phyloP scores from a whole-genome alignment of 208 protist genomes.

The Trypanosoma rangeli region DNA sequence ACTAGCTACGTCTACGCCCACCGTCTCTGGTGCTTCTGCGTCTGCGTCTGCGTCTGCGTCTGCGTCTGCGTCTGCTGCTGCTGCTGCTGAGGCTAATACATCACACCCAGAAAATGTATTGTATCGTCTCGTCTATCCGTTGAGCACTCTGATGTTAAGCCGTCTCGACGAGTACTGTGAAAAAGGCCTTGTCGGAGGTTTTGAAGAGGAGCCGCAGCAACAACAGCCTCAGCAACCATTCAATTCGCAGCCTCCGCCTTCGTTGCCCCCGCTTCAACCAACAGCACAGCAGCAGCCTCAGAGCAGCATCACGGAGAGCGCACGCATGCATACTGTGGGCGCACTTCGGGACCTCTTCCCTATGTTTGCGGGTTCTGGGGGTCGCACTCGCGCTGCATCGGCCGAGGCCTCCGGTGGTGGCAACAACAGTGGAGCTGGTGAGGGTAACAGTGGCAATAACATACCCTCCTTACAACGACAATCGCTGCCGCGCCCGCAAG shows the following conservation, averaged over 20 bases:
- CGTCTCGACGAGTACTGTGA: constrained; percentile 32
- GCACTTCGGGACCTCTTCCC: background rate
- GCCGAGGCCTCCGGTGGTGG: background rate
- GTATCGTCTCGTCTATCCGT: constrained; percentile 38
- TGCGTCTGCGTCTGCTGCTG: background rate
- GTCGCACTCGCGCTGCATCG: background rate
- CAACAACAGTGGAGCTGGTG: background rate
- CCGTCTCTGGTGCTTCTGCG: too few relatives aligned
- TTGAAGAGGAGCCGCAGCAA: constrained; percentile 6
- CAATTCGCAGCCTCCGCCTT: background rate
- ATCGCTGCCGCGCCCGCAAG: background rate
- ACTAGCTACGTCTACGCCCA: too few relatives aligned
- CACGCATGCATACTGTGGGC: background rate
- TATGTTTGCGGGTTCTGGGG: background rate
- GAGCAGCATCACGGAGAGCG: background rate
- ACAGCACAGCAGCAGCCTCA: background rate
- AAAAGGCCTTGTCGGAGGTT: constrained; percentile 26
- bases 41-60: background rate
- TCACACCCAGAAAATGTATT: constrained; percentile 23
- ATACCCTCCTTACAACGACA: background rate
- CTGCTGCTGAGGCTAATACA: background rate
- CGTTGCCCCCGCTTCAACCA: background rate
- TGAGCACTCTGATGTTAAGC: constrained; percentile 30
- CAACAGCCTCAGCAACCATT: background rate
- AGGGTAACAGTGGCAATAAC: constrained; percentile 10